Evolutionary conservation across 2,329 filamentous ascomycete genomes (phyloP), one percentile per base, ranked within the genome.

Genomic region (Cordyceps militaris): DNA sequence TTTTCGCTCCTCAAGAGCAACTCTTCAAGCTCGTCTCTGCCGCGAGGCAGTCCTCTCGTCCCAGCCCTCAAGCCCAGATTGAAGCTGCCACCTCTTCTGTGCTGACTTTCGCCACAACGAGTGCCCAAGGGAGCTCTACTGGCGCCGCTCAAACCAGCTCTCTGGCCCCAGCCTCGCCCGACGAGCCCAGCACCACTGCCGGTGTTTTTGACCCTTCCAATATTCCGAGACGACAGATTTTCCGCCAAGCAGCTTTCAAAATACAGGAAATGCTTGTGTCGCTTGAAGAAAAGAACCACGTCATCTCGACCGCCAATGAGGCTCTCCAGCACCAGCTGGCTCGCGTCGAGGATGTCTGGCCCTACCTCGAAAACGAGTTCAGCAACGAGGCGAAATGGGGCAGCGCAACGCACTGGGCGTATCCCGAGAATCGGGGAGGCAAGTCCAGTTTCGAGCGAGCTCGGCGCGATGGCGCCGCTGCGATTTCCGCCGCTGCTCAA

Each of bases 211-310:
- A 82, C 63, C 74, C 76, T 36, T 76, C 76, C 64, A 86, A 88
- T 66, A 70, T 88, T 44, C 80, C 80, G 54, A 83, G 86, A 62
- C 85, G 90, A 63, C 83, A 88, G 66, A 77, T 92, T 43, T 96
- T 93, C 69, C 84, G 86, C 65, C 86, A 90, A 60, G 85, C 93
- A 55, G 86, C 91, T 38, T 80, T 85, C 65, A 87, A 88, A 63
- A 86, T 96, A 54, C 84, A 87, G 63, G 88, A 92, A 65, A 88
- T 97, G 78, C 84, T 97, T 46, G 84, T 91, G 49, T 93, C 92
- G 1, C 81, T 97, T 38, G 94, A 99, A 68, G 94, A 99, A 74
- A 99, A 99, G 75, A 96, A 97, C 64, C 92, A 97, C 65, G 94
- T 99, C 64, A 88, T 97, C 58, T 88, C 89, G 38, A 95, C 93